Evolutionary conservation across 768 basidiomycete genomes (phyloP).

Genomic region (Terana coerulea): DNA sequence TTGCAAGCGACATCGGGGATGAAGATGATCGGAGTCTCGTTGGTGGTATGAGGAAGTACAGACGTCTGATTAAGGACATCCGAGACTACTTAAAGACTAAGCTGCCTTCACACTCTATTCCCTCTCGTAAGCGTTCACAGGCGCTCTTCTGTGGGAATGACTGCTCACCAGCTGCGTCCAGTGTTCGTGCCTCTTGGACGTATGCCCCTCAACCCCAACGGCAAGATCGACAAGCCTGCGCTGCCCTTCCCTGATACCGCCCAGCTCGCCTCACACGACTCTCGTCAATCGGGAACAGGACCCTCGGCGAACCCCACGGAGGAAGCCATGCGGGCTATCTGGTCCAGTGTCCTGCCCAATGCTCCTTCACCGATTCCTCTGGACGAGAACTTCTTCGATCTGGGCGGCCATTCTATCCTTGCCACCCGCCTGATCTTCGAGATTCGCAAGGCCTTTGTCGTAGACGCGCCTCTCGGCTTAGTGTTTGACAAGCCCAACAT

Average conservation of each 20-base stretch:
- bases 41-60: conserved; percentile 79
- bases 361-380: conserved; percentile 74
- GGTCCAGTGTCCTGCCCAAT: conserved; percentile 77
- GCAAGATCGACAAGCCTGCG: conserved; percentile 97
- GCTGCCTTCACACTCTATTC: conserved; percentile 90
- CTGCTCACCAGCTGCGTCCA: conserved; percentile 24
- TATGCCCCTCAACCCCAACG: conserved; percentile 98
- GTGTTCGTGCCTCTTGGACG: conserved; percentile 93
- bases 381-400: conserved; percentile 96
- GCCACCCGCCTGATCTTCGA: conserved; percentile 97
- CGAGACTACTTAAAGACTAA: conserved; percentile 96
- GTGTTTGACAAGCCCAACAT: conserved; percentile 93
- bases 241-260: conserved; percentile 98
- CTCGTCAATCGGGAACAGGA: conserved; percentile 29
- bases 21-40: conserved; percentile 55
- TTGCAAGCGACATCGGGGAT: conserved; percentile 61
- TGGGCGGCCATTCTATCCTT: conserved; percentile 97
- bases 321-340: conserved; percentile 77
- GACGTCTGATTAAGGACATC: conserved; percentile 87
- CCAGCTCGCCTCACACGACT: conserved; percentile 45
- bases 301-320: conserved; percentile 64
- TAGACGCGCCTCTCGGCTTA: conserved; percentile 87
- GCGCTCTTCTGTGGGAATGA: conserved; percentile 6
- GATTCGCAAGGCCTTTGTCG: conserved; percentile 86
- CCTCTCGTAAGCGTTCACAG: conserved; percentile 58